These are phyloP conservation scores for Aphanoascus verrucosus DNA, from an alignment of 2,329 filamentous ascomycete genomes.

Conservation along the genomic window DNA sequence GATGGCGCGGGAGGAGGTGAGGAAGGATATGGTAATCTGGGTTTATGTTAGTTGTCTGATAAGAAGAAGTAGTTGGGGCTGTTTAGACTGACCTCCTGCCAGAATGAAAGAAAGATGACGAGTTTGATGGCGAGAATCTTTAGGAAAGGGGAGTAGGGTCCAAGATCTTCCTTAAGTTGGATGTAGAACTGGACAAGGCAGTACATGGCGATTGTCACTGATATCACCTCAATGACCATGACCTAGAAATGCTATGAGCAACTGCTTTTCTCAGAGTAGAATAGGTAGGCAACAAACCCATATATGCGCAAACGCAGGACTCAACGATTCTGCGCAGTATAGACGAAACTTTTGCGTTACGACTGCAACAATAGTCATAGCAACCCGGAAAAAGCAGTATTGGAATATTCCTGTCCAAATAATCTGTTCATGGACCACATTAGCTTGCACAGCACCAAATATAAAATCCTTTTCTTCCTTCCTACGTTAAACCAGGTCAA, in stretches of 20 bases:
- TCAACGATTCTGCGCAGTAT: conserved; percentile 71
- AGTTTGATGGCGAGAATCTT: conserved; percentile 82
- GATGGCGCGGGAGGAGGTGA: conserved; percentile 53
- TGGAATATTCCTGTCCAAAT: conserved; percentile 76
- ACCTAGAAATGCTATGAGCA: conserved; percentile 34
- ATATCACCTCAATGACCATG: conserved; percentile 56
- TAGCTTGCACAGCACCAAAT: background rate
- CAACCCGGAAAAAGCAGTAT: conserved; percentile 70
- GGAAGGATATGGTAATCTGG: conserved; percentile 48
- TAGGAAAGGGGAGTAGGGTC: conserved; percentile 59
- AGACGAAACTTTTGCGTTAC: conserved; percentile 46
- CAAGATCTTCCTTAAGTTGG: conserved; percentile 59
- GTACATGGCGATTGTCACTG: conserved; percentile 78
- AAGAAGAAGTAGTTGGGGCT: background rate
- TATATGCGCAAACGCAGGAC: conserved; percentile 68
- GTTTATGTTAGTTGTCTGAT: background rate
- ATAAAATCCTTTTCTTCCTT: background rate
- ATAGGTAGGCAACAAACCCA: conserved; percentile 43
- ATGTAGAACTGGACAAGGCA: conserved; percentile 79
- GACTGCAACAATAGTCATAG: conserved; percentile 49
- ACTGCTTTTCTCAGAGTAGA: conserved; percentile 9
- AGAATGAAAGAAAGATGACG: conserved; percentile 84
- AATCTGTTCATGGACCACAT: conserved; percentile 36
- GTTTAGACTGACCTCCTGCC: conserved; percentile 50
- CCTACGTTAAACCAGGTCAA: conserved; percentile 76